Evolutionary conservation across 495 filamentous ascomycete genomes (phyloP).

Genomic region (Evernia prunastri): DNA sequence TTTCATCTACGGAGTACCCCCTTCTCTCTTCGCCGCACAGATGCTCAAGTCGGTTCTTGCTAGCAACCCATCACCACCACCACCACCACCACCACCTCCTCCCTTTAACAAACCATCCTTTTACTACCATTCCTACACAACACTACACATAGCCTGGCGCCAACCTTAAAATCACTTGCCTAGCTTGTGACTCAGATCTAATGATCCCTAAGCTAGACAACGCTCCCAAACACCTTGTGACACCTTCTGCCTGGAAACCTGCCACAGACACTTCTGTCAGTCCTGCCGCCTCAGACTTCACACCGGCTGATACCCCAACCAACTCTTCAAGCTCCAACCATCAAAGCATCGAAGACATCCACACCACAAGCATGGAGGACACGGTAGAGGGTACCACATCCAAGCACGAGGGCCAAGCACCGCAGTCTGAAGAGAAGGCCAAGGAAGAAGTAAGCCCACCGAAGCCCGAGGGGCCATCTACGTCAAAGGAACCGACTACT

Average conservation of each 20-base stretch:
- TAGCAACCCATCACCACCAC: background rate
- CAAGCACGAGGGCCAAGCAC: background rate
- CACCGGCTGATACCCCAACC: constrained; percentile 19
- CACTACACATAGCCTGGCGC: background rate
- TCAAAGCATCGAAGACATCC: constrained; percentile 3
- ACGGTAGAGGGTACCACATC: background rate
- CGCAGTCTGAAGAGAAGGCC: constrained; percentile 5
- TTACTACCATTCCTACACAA: background rate
- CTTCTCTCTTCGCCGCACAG: background rate
- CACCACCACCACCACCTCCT: background rate
- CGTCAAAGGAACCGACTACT: constrained; percentile 8
- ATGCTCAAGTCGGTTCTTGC: background rate
- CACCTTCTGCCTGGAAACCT: constrained; percentile 6
- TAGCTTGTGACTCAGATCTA: background rate
- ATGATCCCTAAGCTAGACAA: constrained; percentile 6
- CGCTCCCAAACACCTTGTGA: background rate
- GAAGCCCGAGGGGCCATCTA: constrained; percentile 12
- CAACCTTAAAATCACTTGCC: background rate
- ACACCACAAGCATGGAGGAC: constrained; percentile 10
- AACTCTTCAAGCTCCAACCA: constrained; percentile 9
- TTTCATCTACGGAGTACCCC: background rate
- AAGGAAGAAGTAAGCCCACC: constrained; percentile 12
- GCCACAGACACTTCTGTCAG: constrained; percentile 11
- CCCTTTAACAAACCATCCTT: background rate
- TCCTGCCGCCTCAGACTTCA: constrained; percentile 20